Conservation (phyloP, 805 yeast species). For the Candida koratica region DNA sequence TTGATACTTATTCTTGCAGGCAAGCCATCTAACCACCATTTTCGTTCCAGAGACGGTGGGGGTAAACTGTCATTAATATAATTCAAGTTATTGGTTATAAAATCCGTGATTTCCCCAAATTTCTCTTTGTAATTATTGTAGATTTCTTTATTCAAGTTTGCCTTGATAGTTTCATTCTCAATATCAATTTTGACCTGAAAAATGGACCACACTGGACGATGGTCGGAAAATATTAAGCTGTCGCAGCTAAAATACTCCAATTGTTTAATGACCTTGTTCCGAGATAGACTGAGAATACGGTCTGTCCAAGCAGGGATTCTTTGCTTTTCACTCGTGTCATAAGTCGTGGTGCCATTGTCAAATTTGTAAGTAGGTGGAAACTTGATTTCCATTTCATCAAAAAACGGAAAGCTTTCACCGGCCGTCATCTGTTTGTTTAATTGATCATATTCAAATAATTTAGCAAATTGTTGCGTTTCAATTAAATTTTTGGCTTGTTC, state of each 20-base stretch:
- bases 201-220: slow-evolving; percentile 79
- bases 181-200: slow-evolving; percentile 62
- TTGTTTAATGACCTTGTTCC: slow-evolving; percentile 58
- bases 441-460: slow-evolving; percentile 72
- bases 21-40: slow-evolving; percentile 89
- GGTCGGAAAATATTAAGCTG: slow-evolving; percentile 72
- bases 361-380: slow-evolving; percentile 94
- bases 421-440: slow-evolving; percentile 65
- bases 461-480: slow-evolving; percentile 42
- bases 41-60: slow-evolving; percentile 75
- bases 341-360: slow-evolving; percentile 75
- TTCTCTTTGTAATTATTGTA: slow-evolving; percentile 52
- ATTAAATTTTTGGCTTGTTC: slow-evolving; percentile 61
- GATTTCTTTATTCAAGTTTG: slow-evolving; percentile 51
- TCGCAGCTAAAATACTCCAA: slow-evolving; percentile 55
- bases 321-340: slow-evolving; percentile 88
- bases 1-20: slow-evolving; percentile 63
- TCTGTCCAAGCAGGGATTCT: slow-evolving; percentile 99
- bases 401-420: slow-evolving; percentile 77
- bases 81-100: slow-evolving; percentile 25
- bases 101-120: slow-evolving; percentile 41
- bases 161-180: slow-evolving; percentile 58
- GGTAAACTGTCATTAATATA: slow-evolving; percentile 42
- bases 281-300: slow-evolving; percentile 59
- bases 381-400: slow-evolving; percentile 71